Percentiles rank a stretch among this genome's conserved stretches.
Conservation (phyloP, 192 early-diverging fungal species). For the Thamnidium elegans region DNA sequence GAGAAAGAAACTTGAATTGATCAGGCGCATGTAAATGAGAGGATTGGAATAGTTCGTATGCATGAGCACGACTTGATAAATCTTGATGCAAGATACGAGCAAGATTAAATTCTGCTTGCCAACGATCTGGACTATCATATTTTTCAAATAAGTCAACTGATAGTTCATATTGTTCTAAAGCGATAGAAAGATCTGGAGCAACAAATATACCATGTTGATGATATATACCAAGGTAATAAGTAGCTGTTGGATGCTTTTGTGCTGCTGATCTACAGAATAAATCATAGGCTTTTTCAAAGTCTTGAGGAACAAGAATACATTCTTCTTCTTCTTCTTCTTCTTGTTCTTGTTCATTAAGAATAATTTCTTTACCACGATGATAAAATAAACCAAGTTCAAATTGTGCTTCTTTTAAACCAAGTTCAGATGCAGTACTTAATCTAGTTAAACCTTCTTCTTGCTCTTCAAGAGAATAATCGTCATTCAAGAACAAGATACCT, state of each 20-base stretch:
- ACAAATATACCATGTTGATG: constrained; percentile 36
- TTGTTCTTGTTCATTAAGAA: not conserved
- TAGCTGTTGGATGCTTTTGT: constrained; percentile 18
- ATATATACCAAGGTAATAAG: constrained; percentile 23
- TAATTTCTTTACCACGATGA: constrained; percentile 15
- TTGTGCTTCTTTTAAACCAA: constrained; percentile 15
- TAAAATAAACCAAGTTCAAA: constrained; percentile 19
- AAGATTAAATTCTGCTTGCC: constrained; percentile 31
- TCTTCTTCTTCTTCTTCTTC: constrained; percentile 1
- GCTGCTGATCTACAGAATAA: constrained; percentile 26
- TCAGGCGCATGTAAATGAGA: constrained; percentile 24
- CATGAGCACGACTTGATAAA: constrained; percentile 15
- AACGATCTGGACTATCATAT: not conserved
- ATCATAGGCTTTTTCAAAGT: constrained; percentile 33
- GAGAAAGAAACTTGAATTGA: not conserved
- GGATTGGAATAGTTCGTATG: constrained; percentile 11
- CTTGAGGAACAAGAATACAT: constrained; percentile 14
- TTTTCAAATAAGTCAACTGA: constrained; percentile 12
- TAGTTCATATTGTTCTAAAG: constrained; percentile 29
- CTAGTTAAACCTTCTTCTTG: constrained; percentile 11
- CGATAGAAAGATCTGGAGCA: constrained; percentile 20
- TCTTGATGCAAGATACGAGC: constrained; percentile 33
- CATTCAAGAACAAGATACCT: not conserved
- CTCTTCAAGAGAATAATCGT: constrained; percentile 12
- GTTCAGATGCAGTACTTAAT: constrained; percentile 16